These are phyloP conservation scores for Cercis canadensis DNA, from an alignment of 306 rosid genomes.

Conservation along the genomic window DNA sequence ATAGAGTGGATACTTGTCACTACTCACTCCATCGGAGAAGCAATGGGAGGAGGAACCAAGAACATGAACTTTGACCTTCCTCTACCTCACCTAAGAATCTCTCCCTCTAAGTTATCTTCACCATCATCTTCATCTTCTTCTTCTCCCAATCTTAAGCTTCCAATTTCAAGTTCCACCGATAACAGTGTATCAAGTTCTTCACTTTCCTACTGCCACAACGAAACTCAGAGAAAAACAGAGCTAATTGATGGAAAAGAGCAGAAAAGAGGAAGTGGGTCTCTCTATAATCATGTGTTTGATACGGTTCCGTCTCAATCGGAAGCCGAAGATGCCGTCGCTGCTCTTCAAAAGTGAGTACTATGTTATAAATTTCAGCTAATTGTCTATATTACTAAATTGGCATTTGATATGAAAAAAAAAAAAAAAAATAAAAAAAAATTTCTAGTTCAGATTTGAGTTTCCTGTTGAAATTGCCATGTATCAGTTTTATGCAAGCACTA, in stretches of 20 bases:
- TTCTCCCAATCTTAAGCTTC: constrained; percentile 35
- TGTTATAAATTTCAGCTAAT: too few relatives aligned
- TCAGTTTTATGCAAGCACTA: constrained; percentile 54
- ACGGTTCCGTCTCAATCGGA: constrained; percentile 61
- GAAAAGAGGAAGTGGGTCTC: constrained; percentile 16
- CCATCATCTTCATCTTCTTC: constrained; percentile 33
- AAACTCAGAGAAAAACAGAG: constrained; percentile 24
- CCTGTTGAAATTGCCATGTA: constrained; percentile 37
- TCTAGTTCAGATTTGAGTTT: neutral
- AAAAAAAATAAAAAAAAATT: neutral
- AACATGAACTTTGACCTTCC: constrained; percentile 24
- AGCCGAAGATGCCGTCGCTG: constrained; percentile 57
- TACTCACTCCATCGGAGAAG: neutral
- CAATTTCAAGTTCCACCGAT: constrained; percentile 33
- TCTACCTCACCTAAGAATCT: constrained; percentile 24
- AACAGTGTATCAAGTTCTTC: constrained; percentile 29
- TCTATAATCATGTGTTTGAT: constrained; percentile 43
- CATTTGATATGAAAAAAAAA: too few relatives aligned
- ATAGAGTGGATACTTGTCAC: neutral
- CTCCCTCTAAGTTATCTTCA: constrained; percentile 10
- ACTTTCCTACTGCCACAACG: constrained; percentile 30
- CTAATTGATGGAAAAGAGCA: constrained; percentile 31
- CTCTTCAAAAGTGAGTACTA: constrained; percentile 58
- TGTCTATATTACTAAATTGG: too few relatives aligned
- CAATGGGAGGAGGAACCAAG: constrained; percentile 62